Evolutionary conservation across 768 basidiomycete species (phyloP), one percentile per base, ranked within the genome.

Genomic region (Nevesoporus exiguus): DNA sequence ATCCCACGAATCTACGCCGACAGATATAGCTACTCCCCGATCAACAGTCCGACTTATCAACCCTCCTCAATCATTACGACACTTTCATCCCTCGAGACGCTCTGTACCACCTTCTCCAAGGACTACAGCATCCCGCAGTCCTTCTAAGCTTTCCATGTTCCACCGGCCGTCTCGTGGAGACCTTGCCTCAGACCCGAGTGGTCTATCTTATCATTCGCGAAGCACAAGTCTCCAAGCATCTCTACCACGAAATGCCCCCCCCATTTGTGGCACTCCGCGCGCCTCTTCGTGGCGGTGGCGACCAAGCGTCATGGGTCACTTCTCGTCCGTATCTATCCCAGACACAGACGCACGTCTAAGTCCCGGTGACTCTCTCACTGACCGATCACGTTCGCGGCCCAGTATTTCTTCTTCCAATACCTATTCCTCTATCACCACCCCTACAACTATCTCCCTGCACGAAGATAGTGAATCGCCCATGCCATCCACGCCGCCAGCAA

Each of bases 271-370:
- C 29, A 25, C 29, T 25, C 59, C 60, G 29, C 60, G 54, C 21
- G 14, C 40, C 43, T 61, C 65, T 27, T 65, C 71, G 11, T 74
- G 80, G 47, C 79, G 72, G 68, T 84, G 81, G 80, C 77, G 83
- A n/a, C 84, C 86, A 11, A 82, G 78, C 57, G 79, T 88, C 22
- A 68, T 86, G 22, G 83, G 81, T 7, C 81, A 87, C 59, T 88
- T 88, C 62, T 72, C 78, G 27, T 76, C 80, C 51, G 61, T 76
- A 49, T 76, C 81, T 47, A 65, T 72, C 29, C 72, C 79, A 40
- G 78, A 76, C 61, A 59, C 72, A 41, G 78, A 76, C 63, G 58
- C 72, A 46, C 79, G 70, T 47, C 63, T 75, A 46, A 67, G 72
- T 41, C 73, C 76, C 29, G 75, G 77, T 17, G 80, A 77, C 43